Percentiles rank a stretch among this genome's conserved stretches.
Conservation (phyloP, 2,329 filamentous ascomycete species). For the Arthrobotrys entomopaga region DNA sequence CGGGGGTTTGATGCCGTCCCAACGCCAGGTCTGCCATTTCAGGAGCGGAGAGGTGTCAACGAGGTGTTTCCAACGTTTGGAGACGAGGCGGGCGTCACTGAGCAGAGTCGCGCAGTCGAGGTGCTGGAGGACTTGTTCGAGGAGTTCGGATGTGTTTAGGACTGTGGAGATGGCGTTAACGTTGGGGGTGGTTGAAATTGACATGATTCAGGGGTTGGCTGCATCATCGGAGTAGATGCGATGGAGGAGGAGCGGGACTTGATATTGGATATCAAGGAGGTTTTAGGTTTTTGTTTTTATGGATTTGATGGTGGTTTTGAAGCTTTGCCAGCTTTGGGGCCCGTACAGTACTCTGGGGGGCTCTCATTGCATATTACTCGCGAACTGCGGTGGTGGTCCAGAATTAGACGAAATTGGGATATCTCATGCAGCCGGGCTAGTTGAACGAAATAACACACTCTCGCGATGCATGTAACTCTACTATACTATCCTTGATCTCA, state of each 20-base stretch:
- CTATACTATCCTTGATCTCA: too few species aligned
- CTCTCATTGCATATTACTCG: too few species aligned
- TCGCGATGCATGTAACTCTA: too few species aligned
- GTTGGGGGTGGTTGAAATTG: slow-evolving; percentile 2
- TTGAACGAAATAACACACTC: too few species aligned
- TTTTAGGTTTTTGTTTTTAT: too few species aligned
- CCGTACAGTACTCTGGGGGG: too few species aligned
- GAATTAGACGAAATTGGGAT: too few species aligned
- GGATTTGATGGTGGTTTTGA: too few species aligned
- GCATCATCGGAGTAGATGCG: slow-evolving; percentile 4
- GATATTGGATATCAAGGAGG: background rate
- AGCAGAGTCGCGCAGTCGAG: slow-evolving; percentile 19
- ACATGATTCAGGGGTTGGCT: slow-evolving; percentile 6
- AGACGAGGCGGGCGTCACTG: slow-evolving; percentile 14
- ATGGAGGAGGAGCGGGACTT: background rate
- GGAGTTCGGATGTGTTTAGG: slow-evolving; percentile 37
- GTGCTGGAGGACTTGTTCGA: slow-evolving; percentile 41
- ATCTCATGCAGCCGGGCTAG: too few species aligned
- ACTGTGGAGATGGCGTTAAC: slow-evolving; percentile 6
- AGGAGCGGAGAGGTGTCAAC: slow-evolving; percentile 27
- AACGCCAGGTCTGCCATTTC: slow-evolving; percentile 39
- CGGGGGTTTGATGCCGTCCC: slow-evolving; percentile 23
- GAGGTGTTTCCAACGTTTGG: slow-evolving; percentile 18
- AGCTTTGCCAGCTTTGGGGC: too few species aligned
- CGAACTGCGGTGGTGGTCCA: too few species aligned